Percentiles rank a stretch among this genome's conserved stretches.
These are phyloP conservation scores for Adiantum capillusveneris DNA, from an alignment of 75 land plant genomes.

Conservation along the genomic window DNA sequence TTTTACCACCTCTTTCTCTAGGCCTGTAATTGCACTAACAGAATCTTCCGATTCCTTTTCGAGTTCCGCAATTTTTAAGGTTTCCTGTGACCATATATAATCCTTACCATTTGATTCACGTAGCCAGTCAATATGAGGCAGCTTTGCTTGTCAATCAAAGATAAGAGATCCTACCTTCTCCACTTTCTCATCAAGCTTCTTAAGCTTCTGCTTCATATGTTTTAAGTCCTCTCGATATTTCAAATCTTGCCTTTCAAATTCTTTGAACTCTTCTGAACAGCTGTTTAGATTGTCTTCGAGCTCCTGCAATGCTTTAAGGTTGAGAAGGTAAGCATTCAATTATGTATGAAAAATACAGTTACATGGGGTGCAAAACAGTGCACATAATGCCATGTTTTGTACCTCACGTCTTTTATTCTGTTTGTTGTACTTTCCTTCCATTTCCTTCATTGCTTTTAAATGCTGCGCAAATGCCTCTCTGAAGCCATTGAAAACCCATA, in stretches of 20 bases:
- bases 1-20: conserved; percentile 59
- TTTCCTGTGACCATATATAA: conserved; percentile 41
- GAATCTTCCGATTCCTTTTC: conserved; percentile 57
- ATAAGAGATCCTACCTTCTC: conserved; percentile 43
- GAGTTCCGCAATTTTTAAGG: conserved; percentile 51
- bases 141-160: not conserved
- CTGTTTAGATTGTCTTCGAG: conserved; percentile 53
- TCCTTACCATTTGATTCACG: no score
- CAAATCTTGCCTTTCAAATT: conserved; percentile 89
- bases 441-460: conserved; percentile 53
- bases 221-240: conserved; percentile 87
- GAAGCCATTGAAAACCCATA: conserved; percentile 3
- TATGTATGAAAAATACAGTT: not conserved
- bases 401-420: conserved; percentile 80
- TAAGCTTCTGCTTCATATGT: conserved; percentile 83
- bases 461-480: conserved; percentile 68
- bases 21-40: conserved; percentile 52
- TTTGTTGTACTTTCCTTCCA: conserved; percentile 57
- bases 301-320: conserved; percentile 33
- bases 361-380: not conserved
- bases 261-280: conserved; percentile 79
- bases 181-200: conserved; percentile 80
- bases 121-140: no score
- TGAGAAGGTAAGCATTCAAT: not conserved
- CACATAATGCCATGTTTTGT: not conserved